These are phyloP conservation scores for Bifiguratus adelaidae DNA, from an alignment of 192 early-diverging fungal genomes.

Conservation along the genomic window DNA sequence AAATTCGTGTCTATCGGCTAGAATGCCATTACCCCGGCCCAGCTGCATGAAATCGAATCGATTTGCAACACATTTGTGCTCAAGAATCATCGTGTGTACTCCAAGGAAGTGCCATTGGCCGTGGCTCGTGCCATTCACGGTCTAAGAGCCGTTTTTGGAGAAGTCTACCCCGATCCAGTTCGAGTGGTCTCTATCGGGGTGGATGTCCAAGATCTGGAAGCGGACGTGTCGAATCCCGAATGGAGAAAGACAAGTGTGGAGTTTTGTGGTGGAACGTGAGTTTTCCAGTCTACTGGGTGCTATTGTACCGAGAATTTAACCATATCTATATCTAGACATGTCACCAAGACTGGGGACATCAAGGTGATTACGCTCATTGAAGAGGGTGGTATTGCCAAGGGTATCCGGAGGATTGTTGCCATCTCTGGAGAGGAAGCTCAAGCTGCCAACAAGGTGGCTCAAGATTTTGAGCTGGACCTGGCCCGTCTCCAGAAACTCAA, in stretches of 20 bases:
- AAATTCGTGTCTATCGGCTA: not conserved
- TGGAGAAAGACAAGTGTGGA: conserved; percentile 86
- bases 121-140: conserved; percentile 80
- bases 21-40: conserved; percentile 47
- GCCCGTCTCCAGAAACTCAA: conserved; percentile 40
- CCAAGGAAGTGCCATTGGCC: conserved; percentile 73
- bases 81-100: conserved; percentile 65
- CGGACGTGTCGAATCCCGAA: conserved; percentile 61
- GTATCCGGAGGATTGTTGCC: conserved; percentile 89
- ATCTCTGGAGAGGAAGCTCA: conserved; percentile 90
- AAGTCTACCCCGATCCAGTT: conserved; percentile 96
- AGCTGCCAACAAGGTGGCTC: conserved; percentile 47
- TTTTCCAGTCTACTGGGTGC: not conserved
- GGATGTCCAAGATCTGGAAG: conserved; percentile 77
- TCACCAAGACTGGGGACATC: conserved; percentile 80
- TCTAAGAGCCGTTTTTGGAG: conserved; percentile 95
- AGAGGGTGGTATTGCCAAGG: conserved; percentile 90
- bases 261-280: conserved; percentile 94
- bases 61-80: conserved; percentile 72
- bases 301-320: not conserved
- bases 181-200: conserved; percentile 91
- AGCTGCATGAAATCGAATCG: conserved; percentile 63
- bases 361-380: conserved; percentile 80
- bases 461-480: conserved; percentile 59
- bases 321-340: conserved; percentile 42